Evolutionary conservation across 306 rosid species (phyloP).

Genomic region (Crataegus laevigata): DNA sequence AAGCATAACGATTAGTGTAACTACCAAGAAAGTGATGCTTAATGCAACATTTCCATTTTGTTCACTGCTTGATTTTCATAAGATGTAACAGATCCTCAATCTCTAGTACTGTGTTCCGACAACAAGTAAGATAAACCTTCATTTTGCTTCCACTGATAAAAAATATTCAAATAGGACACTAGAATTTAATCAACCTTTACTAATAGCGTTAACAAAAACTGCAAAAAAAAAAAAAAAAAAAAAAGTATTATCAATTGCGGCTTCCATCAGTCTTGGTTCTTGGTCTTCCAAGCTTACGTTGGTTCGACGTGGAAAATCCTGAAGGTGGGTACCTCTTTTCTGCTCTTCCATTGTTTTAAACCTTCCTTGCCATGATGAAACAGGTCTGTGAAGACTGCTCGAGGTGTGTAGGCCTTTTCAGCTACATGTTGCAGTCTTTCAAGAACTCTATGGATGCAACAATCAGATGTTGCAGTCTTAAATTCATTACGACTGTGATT

Average conservation of each 20-base stretch:
- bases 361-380: neutral
- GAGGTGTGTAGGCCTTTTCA: neutral
- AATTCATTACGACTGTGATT: no score
- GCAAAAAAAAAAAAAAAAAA: constrained; percentile 16
- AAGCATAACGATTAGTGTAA: no score
- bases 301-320: neutral
- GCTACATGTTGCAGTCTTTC: neutral
- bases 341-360: neutral
- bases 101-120: no score
- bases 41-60: no score
- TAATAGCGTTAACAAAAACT: constrained; percentile 1
- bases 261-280: constrained; percentile 3
- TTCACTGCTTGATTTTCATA: no score
- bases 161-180: no score
- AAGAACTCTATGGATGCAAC: neutral
- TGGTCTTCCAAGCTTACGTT: neutral
- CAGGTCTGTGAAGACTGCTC: neutral
- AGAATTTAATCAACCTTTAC: no score
- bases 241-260: constrained; percentile 2
- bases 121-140: no score
- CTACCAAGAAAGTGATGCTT: no score
- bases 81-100: no score
- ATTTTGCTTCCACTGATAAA: no score
- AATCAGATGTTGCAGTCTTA: neutral
- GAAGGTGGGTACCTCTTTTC: neutral